Base-by-base conservation (phyloP, 2,329 filamentous ascomycete genomes). In the Orbilia brochopaga region DNA sequence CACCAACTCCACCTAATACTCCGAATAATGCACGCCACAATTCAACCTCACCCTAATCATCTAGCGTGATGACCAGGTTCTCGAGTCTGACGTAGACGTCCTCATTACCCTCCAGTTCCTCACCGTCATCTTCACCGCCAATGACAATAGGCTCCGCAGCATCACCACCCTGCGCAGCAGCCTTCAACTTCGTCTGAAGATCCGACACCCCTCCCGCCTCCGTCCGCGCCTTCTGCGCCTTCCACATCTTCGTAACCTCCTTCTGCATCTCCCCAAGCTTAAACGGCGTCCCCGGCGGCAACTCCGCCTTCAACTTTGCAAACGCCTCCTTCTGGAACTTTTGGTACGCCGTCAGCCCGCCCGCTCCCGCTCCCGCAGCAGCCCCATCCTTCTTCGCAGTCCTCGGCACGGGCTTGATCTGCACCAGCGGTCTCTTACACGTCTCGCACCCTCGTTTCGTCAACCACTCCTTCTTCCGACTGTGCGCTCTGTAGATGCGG, bases 241-340 rank as follows among this genome's bases (percentile, higher is more conserved):
- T 64, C 67, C 67, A 72, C 0, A 60, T 30, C 21, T 37, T 60
- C n/a, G 52, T 61, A 1, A 72, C 60, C 44, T 72, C 60, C 23
- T 65, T 72, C 40, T 72, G 60, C 42, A 65, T 72, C 1, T 54
- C 56, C 2, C 42, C 67, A 19, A 72, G 42, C 15, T 59, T 64
- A 30, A 72, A 65, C 21, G 67, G 67, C 37, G 67, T 72, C 8
- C 67, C 67, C 21, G 67, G 50, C 10, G 67, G 67, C 15, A 65
- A 35, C 0, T 72, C 67, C 21, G 21, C 27, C 42, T 72, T 72
- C 40, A 72, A 15, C 27, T 53, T 72, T 2, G 67, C 48, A 60
- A 72, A 72, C 6, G 67, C 57, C n/a, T 72, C 60, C 56, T 72
- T 72, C 8, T 65, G 60, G 27, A 72, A 72, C 6, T 23, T 15